Evolutionary conservation across 495 filamentous ascomycete genomes (phyloP).

Genomic region (Penicillium fimorum): DNA sequence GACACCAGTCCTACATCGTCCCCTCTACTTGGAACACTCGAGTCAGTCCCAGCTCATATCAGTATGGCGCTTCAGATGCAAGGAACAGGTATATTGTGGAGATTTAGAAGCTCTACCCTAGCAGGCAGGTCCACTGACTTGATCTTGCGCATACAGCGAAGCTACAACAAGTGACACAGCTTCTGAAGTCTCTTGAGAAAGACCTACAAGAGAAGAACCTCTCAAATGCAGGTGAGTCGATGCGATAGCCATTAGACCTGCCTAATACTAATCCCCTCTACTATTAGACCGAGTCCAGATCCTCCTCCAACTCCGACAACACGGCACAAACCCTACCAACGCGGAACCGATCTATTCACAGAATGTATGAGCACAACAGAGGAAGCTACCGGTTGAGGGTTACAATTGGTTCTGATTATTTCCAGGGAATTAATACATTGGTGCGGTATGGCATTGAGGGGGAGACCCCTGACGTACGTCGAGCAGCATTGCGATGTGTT

Average conservation of each 20-base stretch:
- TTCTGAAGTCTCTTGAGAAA: slow-evolving; percentile 56
- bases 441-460: slow-evolving; percentile 66
- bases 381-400: background rate
- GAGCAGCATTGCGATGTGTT: slow-evolving; percentile 78
- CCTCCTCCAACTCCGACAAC: slow-evolving; percentile 75
- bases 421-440: slow-evolving; percentile 72
- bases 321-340: slow-evolving; percentile 66
- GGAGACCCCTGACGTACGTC: slow-evolving; percentile 59
- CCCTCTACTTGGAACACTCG: background rate
- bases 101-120: background rate
- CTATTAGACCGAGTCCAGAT: slow-evolving; percentile 57
- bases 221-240: slow-evolving; percentile 53
- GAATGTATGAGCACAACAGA: background rate
- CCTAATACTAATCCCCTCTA: background rate
- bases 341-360: slow-evolving; percentile 73
- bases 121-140: background rate
- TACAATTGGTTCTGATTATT: slow-evolving; percentile 19
- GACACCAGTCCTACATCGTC: background rate
- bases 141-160: slow-evolving; percentile 55
- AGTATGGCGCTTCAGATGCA: slow-evolving; percentile 32
- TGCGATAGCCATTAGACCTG: slow-evolving; percentile 1
- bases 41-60: slow-evolving; percentile 1
- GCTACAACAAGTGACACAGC: slow-evolving; percentile 56
- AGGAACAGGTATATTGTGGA: slow-evolving; percentile 31
- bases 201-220: slow-evolving; percentile 57